phyloP scores from a whole-genome alignment of 129 eudicot species.

The Chrysanthemum seticuspe region DNA sequence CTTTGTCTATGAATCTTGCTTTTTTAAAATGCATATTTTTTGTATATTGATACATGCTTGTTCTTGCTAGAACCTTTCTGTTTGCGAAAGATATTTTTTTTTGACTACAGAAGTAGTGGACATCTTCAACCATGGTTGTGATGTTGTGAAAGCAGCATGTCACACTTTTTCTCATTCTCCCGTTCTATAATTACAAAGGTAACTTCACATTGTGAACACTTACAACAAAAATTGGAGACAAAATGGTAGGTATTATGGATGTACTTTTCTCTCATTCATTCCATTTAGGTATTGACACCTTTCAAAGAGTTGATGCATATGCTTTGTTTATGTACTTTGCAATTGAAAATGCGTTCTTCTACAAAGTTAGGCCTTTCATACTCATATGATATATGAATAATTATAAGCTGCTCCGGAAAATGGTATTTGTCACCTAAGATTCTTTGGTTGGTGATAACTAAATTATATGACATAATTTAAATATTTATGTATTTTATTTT shows the following conservation, averaged over 20 bases:
- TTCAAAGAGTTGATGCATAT: background rate
- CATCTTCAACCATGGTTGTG: conserved; percentile 63
- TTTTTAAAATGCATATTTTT: background rate
- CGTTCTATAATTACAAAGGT: background rate
- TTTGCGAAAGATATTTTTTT: background rate
- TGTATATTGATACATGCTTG: background rate
- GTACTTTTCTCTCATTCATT: background rate
- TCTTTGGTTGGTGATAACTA: background rate
- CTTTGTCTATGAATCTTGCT: background rate
- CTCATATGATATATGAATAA: background rate
- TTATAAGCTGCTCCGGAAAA: background rate
- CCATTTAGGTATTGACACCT: too few species aligned
- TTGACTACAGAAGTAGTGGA: conserved; percentile 2
- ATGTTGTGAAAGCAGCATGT: conserved; percentile 67
- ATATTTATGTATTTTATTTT: background rate
- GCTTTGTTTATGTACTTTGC: background rate
- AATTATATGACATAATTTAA: background rate
- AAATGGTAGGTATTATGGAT: conserved; percentile 2
- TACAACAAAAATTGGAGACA: background rate
- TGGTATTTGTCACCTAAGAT: background rate
- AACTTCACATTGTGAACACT: background rate
- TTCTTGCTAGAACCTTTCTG: conserved; percentile 8
- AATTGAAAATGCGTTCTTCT: background rate
- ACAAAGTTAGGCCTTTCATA: background rate
- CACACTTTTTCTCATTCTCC: conserved; percentile 49